Evolutionary conservation across 345 rosid species (phyloP).

Genomic region (Clarkia xantiana): DNA sequence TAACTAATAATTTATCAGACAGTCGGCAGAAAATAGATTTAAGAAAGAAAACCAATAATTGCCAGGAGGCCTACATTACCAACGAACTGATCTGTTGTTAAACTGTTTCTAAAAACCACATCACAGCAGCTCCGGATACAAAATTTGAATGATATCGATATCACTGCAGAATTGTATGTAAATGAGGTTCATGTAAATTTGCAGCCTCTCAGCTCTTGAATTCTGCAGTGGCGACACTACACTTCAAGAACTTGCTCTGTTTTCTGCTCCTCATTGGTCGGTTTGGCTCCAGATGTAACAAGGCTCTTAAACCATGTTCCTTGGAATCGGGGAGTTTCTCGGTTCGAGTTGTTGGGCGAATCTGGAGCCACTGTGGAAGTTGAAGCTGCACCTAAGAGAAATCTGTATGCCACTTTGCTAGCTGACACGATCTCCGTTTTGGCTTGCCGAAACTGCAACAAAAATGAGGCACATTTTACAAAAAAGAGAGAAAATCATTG

Average conservation of each 20-base stretch:
- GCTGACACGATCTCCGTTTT: conserved; percentile 47
- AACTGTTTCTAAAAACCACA: no score
- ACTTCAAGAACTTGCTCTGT: conserved; percentile 8
- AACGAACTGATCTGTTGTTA: no score
- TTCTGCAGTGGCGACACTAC: conserved; percentile 8
- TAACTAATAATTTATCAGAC: no score
- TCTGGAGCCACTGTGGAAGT: conserved; percentile 22
- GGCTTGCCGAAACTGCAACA: conserved; percentile 80
- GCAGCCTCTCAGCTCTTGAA: background rate
- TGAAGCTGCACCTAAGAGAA: conserved; percentile 50
- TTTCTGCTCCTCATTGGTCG: conserved; percentile 27
- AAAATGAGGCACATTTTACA: conserved; percentile 3
- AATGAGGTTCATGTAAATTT: no score
- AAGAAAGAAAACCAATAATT: no score
- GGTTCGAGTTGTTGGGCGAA: conserved; percentile 39
- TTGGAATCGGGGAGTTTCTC: conserved; percentile 47
- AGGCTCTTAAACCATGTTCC: conserved; percentile 71
- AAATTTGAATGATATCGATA: no score
- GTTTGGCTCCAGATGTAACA: conserved; percentile 42
- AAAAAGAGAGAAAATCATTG: background rate
- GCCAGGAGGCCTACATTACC: no score
- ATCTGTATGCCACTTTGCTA: conserved; percentile 45
- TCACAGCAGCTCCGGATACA: no score
- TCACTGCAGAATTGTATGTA: no score
- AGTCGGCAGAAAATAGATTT: no score